Percentiles rank a stretch among this genome's conserved stretches.
These are phyloP conservation scores for Rhodotorula sp. DNA, from an alignment of 1,284 basidiomycete genomes.

Conservation along the genomic window DNA sequence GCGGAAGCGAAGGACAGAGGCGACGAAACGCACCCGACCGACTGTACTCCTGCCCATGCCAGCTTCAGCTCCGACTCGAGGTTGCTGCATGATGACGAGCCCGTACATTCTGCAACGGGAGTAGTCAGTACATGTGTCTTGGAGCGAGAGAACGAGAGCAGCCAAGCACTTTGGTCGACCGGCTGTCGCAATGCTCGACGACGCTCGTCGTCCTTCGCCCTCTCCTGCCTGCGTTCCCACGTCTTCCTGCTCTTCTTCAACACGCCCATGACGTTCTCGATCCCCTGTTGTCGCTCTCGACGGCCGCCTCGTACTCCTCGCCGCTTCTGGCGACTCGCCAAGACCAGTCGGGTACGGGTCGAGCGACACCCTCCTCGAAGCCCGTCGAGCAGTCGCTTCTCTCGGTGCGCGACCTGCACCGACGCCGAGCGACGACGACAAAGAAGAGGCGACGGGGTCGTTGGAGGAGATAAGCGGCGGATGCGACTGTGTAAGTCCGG, in stretches of 20 bases:
- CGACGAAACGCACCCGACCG: constrained; percentile 20
- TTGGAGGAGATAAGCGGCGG: neutral
- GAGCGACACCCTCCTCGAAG: constrained; percentile 1
- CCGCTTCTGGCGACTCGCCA: neutral
- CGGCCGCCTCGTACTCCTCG: neutral
- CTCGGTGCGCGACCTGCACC: constrained; percentile 2
- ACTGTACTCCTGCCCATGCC: constrained; percentile 22
- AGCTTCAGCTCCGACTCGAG: constrained; percentile 28
- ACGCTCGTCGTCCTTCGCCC: too few species aligned
- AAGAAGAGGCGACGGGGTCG: neutral
- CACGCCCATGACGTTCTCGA: neutral
- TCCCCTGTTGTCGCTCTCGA: neutral
- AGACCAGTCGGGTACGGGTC: constrained; percentile 5
- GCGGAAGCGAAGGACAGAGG: neutral
- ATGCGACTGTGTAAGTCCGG: neutral
- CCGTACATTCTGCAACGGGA: constrained; percentile 5
- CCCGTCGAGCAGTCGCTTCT: neutral
- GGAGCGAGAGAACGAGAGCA: too few species aligned
- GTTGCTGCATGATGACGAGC: constrained; percentile 33
- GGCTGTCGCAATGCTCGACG: too few species aligned
- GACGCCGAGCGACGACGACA: neutral
- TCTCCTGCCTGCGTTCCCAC: neutral
- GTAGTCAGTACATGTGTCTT: neutral
- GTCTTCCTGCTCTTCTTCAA: neutral
- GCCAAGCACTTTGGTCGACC: too few species aligned